Conservation (phyloP, 108 stramenopile genomes). For the Skeletonema costatum region DNA sequence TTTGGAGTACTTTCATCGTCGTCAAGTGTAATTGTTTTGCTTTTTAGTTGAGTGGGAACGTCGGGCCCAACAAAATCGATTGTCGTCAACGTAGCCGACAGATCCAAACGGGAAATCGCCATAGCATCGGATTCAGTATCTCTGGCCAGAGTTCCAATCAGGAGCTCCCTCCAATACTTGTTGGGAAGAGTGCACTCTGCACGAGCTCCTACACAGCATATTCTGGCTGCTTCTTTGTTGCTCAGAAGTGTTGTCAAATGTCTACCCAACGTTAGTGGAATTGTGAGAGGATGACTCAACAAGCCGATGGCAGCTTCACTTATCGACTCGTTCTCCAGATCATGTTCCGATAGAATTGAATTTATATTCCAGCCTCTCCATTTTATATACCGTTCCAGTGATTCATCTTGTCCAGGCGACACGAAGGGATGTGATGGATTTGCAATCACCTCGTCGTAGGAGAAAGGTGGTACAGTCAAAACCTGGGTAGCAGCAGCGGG, state of each 20-base stretch:
- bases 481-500: conserved; percentile 26
- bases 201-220: conserved; percentile 84
- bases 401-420: conserved; percentile 3
- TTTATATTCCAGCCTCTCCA: conserved; percentile 62
- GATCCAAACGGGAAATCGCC: no score
- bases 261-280: conserved; percentile 69
- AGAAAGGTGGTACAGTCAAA: conserved; percentile 18
- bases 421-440: background rate
- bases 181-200: conserved; percentile 86
- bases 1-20: background rate
- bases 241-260: background rate
- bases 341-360: background rate
- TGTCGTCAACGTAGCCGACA: conserved; percentile 7
- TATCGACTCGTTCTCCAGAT: background rate
- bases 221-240: conserved; percentile 1
- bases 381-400: conserved; percentile 57
- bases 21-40: conserved; percentile 21
- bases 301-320: conserved; percentile 48
- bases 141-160: conserved; percentile 34
- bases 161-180: conserved; percentile 85
- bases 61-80: conserved; percentile 90
- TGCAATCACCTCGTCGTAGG: background rate
- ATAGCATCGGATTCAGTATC: background rate
- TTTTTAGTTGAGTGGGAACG: conserved; percentile 31
- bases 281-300: conserved; percentile 72